Evolutionary conservation across 208 protist species (phyloP).

Genomic region (Crithidia expoeki): DNA sequence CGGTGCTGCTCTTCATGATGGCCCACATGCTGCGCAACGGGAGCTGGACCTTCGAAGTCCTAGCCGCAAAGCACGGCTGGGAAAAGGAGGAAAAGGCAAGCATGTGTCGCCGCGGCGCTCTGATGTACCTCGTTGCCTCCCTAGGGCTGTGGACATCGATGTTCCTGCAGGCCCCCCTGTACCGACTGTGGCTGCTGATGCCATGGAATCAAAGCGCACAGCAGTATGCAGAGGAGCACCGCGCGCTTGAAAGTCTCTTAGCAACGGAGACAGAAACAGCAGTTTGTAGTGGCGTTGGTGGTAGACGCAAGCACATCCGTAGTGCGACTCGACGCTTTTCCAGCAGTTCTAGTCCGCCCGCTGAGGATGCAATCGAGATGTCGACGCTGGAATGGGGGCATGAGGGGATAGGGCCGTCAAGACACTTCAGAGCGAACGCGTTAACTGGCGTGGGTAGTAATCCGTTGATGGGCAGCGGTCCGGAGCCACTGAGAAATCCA

Average conservation of each 20-base stretch:
- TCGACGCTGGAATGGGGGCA: constrained; percentile 22
- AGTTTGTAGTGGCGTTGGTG: not conserved
- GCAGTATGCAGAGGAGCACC: not conserved
- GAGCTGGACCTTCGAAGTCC: constrained; percentile 72
- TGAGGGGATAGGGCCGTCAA: not conserved
- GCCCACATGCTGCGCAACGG: constrained; percentile 39
- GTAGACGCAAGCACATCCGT: not conserved
- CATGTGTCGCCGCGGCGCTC: constrained; percentile 50
- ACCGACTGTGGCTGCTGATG: constrained; percentile 20
- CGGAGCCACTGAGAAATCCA: not conserved
- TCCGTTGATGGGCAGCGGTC: not conserved
- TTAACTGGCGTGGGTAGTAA: not conserved
- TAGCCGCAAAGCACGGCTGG: constrained; percentile 70
- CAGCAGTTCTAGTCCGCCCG: not conserved
- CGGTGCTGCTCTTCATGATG: constrained; percentile 47
- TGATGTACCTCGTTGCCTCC: constrained; percentile 56
- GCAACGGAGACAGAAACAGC: not conserved
- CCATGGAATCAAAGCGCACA: constrained; percentile 5
- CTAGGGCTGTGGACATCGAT: constrained; percentile 32
- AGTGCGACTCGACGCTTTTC: not conserved
- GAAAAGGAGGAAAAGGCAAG: constrained; percentile 50
- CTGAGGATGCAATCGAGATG: constrained; percentile 23
- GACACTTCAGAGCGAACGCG: not conserved
- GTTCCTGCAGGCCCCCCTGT: constrained; percentile 18
- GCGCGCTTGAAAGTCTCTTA: not conserved